Base-by-base conservation (phyloP, 805 yeast genomes). In the Lipomyces kockii region DNA sequence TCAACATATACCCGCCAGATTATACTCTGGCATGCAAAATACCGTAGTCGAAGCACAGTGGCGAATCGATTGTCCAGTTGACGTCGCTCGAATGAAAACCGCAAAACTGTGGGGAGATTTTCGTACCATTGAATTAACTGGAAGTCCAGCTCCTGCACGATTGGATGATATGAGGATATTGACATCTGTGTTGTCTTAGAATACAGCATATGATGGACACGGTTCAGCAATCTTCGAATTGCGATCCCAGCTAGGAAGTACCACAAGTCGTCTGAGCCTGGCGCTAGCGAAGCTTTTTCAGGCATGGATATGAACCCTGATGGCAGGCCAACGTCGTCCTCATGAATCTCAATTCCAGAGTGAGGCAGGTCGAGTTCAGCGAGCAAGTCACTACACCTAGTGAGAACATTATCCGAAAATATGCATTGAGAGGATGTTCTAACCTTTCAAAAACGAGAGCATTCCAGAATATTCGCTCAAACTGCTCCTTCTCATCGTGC, bases 71-170 rank as follows among this genome's bases (percentile, higher is more conserved):
- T 63, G 34, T 56, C 53, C 11, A 64, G 43, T n/a, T 9, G 53
- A 20, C 43, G 37, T 20, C 63, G 58, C 20, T 60, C 62, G 25
- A 66, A 63, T 6, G 64, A 20, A 27, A 66, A 66, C 14, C 37
- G 34, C 4, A 66, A 34, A 11, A 25, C 22, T 2, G 55, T 20
- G 17, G 70, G 65, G 2, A 66, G 53, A n/a, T 54, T 58, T 32
- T 66, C 62, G 60, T 66, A 64, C 70, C 70, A 64, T 49, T 66
- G 70, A 8, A 55, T 64, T 8, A 66, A 61, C 55, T 66, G 70
- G 55, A 66, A 66, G 54, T 66, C 67, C 9, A 66, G 60, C 39
- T 66, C 68, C 43, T 66, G 56, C 14, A 66, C 70, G 32, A 66
- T 64, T 14, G 70, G 68, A 25, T 66, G 67, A 25, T 20, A 58